These are phyloP conservation scores for Lichtheimia ramosa DNA, from an alignment of 371 early-diverging fungal species.

Conservation along the genomic window DNA sequence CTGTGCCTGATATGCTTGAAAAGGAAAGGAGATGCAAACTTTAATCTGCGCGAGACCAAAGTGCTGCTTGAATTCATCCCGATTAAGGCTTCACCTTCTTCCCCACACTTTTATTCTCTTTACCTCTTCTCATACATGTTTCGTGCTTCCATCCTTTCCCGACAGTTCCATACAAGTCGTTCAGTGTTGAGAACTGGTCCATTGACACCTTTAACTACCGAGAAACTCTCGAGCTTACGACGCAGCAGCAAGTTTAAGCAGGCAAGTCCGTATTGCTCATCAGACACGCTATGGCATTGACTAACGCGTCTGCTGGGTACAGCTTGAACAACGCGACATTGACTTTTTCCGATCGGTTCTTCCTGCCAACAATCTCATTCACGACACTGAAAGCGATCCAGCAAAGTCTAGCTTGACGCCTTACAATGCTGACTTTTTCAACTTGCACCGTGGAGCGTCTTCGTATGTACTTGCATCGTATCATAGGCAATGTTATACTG, in stretches of 20 bases:
- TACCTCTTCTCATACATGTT: not conserved
- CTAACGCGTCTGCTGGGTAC: not conserved
- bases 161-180: slow-evolving; percentile 8
- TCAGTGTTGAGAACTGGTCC: not conserved
- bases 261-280: slow-evolving; percentile 5
- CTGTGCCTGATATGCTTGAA: no score
- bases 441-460: slow-evolving; percentile 78
- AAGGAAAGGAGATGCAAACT: no score
- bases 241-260: slow-evolving; percentile 13
- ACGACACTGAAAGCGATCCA: slow-evolving; percentile 10
- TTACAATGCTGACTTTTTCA: slow-evolving; percentile 84
- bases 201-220: slow-evolving; percentile 12
- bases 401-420: slow-evolving; percentile 30
- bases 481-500: no score
- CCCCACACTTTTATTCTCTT: not conserved
- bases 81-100: not conserved
- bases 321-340: slow-evolving; percentile 47
- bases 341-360: slow-evolving; percentile 52
- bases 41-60: no score
- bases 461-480: slow-evolving; percentile 43
- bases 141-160: not conserved
- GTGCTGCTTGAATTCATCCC: no score
- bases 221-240: slow-evolving; percentile 7
- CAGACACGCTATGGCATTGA: not conserved
- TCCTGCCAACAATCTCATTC: slow-evolving; percentile 23